Evolutionary conservation across 768 basidiomycete genomes (phyloP).

Genomic region (Lactifluus subvellereus): DNA sequence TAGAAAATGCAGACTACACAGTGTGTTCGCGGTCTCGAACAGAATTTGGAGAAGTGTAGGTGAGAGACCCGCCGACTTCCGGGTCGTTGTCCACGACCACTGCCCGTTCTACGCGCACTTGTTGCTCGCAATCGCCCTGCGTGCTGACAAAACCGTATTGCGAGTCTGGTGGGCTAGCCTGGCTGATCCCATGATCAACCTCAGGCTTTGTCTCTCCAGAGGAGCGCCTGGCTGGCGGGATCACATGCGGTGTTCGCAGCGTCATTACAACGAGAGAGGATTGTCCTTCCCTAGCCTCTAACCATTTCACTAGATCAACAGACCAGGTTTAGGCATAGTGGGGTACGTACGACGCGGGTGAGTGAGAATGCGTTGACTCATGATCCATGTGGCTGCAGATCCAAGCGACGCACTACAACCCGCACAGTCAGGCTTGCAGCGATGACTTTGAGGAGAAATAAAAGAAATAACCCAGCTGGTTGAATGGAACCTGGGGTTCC

Average conservation of each 20-base stretch:
- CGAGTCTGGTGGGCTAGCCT: not conserved
- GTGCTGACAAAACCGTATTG: not conserved
- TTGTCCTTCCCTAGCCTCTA: not conserved
- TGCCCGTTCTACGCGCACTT: not conserved
- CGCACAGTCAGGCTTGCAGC: not conserved
- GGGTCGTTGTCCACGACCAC: not conserved
- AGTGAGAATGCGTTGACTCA: constrained; percentile 34
- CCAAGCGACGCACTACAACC: constrained; percentile 29
- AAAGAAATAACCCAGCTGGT: constrained; percentile 15
- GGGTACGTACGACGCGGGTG: constrained; percentile 30
- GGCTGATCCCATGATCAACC: not conserved
- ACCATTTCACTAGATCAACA: not conserved
- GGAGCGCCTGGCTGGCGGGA: not conserved
- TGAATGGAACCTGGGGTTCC: constrained; percentile 21
- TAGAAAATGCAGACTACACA: too few relatives aligned
- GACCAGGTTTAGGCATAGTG: not conserved
- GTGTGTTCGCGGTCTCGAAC: too few relatives aligned
- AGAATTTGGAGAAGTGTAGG: not conserved
- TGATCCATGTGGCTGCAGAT: constrained; percentile 33
- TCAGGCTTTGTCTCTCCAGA: not conserved
- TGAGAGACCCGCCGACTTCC: too few relatives aligned
- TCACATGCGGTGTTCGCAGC: not conserved
- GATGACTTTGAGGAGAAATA: not conserved
- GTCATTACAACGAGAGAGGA: not conserved
- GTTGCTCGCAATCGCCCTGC: not conserved